Conservation (phyloP, 2,329 filamentous ascomycete genomes). For the Colletotrichum truncatum region DNA sequence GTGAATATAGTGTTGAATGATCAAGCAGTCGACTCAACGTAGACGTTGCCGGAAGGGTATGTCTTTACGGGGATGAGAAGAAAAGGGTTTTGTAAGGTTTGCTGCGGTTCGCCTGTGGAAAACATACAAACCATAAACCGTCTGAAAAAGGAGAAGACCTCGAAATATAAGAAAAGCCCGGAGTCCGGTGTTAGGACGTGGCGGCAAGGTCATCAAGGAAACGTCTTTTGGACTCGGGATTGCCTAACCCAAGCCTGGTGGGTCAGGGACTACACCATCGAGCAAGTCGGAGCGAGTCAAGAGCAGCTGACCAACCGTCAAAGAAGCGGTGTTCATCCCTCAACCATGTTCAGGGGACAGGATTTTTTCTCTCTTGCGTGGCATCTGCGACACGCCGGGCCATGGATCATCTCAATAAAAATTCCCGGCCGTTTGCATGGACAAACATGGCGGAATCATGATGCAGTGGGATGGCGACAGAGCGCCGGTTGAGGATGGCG, state of each 20-base stretch:
- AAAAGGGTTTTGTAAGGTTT: too few relatives aligned
- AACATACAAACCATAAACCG: background rate
- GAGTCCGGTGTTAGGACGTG: conserved; percentile 11
- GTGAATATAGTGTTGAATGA: too few relatives aligned
- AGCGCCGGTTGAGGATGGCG: conserved; percentile 19
- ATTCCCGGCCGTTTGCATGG: conserved; percentile 26
- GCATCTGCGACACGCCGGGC: background rate
- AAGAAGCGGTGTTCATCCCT: conserved; percentile 30
- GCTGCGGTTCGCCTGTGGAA: too few relatives aligned
- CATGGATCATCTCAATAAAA: conserved; percentile 25
- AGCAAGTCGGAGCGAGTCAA: conserved; percentile 29
- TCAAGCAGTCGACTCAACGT: too few relatives aligned
- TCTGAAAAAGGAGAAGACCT: background rate
- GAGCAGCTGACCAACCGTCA: conserved; percentile 27
- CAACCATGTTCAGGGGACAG: conserved; percentile 11
- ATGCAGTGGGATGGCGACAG: conserved; percentile 7
- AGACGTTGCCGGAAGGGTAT: too few relatives aligned
- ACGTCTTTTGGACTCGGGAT: conserved; percentile 32
- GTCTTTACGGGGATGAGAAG: too few relatives aligned
- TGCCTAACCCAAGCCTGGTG: conserved; percentile 32
- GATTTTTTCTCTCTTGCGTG: conserved; percentile 14
- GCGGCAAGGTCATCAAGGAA: conserved; percentile 20
- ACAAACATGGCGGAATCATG: conserved; percentile 5
- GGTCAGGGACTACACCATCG: conserved; percentile 27
- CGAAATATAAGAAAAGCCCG: conserved; percentile 10